Evolutionary conservation across 2,329 filamentous ascomycete species (phyloP), one percentile per base, ranked within the genome.

Genomic region (Dactylellina cionopaga): DNA sequence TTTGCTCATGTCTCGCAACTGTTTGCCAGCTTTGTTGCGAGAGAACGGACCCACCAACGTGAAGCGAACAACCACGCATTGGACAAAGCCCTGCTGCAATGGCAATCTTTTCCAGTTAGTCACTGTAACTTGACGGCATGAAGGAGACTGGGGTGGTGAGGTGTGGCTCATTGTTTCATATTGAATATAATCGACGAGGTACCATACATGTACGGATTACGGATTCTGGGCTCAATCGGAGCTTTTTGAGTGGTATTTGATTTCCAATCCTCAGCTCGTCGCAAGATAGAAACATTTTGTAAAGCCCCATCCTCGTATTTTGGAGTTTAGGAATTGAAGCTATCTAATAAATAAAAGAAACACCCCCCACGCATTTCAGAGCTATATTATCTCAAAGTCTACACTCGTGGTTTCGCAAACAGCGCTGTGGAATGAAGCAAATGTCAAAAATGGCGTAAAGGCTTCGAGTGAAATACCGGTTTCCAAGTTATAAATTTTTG

Each of bases 111-210:
- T 58, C 39, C 63, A 37, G 19, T 51, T 66, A 66, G 62, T 51
- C 62, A 66, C 62, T 58, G 33, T 35, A 41, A 43, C 39, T 37
- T 51, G 41, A 68, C 63, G 33, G 44, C 52, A 68, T 59, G 24
- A 68, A 59, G 25, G 60, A 35, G 60, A 55, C 51, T n/a, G 39
- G 62, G 62, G 54, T 56, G 29, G 62, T 58, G 51, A 44, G 54
- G 63, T 68, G 63, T 68, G 63, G 63, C 63, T 68, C 63, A 54
- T 49, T 68, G 63, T 68, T 68, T 68, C 63, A 68, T 59, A 41
- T 55, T 41, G 31, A 55, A n/a, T 39, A 39, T 15, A n/a, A 27
- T 54, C 2, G n/a, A 22, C 35, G 15, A 52, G 4, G n/a, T n/a
- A n/a, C n/a, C n/a, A n/a, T n/a, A n/a, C n/a, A n/a, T n/a, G n/a